A percentile compares a stretch with the other conserved stretches of the same genome.
Evolutionary conservation across 352 stramenopile species (phyloP).

Genomic region (Aphanomyces stellatus): DNA sequence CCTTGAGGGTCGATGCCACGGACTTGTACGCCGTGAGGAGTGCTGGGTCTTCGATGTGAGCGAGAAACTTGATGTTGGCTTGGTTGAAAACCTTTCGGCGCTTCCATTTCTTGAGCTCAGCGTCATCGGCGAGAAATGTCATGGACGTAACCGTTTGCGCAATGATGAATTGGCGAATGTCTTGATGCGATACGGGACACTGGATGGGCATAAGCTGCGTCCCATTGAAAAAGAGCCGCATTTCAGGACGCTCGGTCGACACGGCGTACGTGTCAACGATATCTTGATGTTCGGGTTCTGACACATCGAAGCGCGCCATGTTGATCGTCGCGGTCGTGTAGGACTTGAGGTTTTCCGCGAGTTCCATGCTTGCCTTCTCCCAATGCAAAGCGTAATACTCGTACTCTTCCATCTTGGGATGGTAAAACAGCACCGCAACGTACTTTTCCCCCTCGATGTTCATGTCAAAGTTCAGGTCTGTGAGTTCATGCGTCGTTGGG

Average conservation of each 20-base stretch:
- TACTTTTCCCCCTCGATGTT: constrained; percentile 7
- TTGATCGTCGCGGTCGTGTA: constrained; percentile 5
- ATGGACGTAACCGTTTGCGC: constrained; percentile 11
- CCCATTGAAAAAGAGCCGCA: constrained; percentile 16
- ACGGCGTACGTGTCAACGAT: constrained; percentile 5
- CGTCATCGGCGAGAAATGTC: not conserved
- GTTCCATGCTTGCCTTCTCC: constrained; percentile 20
- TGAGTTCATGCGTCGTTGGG: constrained; percentile 9
- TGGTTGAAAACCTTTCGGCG: constrained; percentile 17
- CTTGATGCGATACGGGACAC: not conserved
- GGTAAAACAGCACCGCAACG: constrained; percentile 15
- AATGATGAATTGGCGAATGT: constrained; percentile 16
- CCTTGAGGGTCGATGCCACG: not conserved
- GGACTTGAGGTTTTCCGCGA: not conserved
- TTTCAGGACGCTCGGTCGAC: not conserved
- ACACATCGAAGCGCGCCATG: constrained; percentile 19
- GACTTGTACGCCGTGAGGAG: not conserved
- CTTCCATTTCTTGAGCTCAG: constrained; percentile 18
- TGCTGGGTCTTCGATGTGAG: not conserved
- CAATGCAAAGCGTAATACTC: constrained; percentile 16
- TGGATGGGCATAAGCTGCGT: not conserved
- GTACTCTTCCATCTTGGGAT: constrained; percentile 1
- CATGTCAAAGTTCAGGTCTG: constrained; percentile 21
- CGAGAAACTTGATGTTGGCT: constrained; percentile 17
- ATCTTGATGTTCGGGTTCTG: constrained; percentile 15